phyloP scores from a whole-genome alignment of 2,329 filamentous ascomycete species.

The Metarhizium album region DNA sequence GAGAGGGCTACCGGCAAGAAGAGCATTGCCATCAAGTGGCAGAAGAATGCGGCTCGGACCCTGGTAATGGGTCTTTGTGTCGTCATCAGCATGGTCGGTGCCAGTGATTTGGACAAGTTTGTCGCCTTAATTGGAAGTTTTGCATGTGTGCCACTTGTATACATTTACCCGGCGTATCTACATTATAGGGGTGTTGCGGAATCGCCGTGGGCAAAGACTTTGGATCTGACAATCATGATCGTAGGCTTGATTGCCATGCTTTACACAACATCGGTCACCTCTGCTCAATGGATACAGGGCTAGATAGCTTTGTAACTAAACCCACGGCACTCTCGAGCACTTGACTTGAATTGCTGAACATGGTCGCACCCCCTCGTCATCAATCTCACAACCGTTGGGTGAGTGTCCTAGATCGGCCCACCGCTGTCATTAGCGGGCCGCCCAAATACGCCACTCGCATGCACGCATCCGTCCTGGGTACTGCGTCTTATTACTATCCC shows the following conservation, averaged over 20 bases:
- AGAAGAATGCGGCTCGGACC: conserved; percentile 59
- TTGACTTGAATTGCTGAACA: too few species aligned
- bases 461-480: too few species aligned
- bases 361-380: too few species aligned
- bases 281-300: conserved; percentile 22
- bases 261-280: conserved; percentile 57
- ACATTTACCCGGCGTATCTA: conserved; percentile 63
- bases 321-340: too few species aligned
- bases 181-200: conserved; percentile 58
- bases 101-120: conserved; percentile 62
- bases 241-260: conserved; percentile 57
- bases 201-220: conserved; percentile 40
- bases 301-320: not conserved
- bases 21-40: conserved; percentile 57
- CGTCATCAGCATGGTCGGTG: conserved; percentile 50
- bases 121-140: conserved; percentile 64
- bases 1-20: conserved; percentile 54
- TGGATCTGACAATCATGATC: conserved; percentile 52
- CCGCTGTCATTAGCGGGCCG: too few species aligned
- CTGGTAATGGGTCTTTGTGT: conserved; percentile 47
- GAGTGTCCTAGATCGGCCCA: too few species aligned
- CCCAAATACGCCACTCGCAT: too few species aligned
- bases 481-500: too few species aligned
- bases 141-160: conserved; percentile 65
- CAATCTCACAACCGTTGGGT: too few species aligned